Base-by-base conservation (phyloP, 176 grass and related monocot species). In the Oryza australiensis region DNA sequence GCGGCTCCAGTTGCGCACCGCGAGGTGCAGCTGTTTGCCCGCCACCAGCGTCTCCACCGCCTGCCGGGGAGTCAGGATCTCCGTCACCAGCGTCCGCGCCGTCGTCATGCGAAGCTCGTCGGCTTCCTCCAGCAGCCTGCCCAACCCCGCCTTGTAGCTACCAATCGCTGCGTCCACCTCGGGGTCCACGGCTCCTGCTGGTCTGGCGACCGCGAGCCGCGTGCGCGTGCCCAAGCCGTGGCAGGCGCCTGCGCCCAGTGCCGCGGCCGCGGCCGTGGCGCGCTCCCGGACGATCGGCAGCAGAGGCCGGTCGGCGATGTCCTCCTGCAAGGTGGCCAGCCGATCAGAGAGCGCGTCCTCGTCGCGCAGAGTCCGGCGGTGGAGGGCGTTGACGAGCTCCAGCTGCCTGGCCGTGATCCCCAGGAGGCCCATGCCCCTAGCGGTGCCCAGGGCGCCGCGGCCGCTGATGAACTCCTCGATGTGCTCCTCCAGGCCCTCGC, bases 1-100 rank as follows among this genome's bases (percentile, higher is more conserved):
- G 7, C 62, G 59, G 86, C 84, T 88, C 91, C 89, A 97, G 1
- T 90, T 66, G 7, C 86, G 85, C 53, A 92, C 49, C 1, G 84
- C 70, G 51, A 94, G 82, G 41, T 97, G 82, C 77, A 97, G 82
- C 66, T 90, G 94, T 87, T 97, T 97, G 43, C 8, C 87, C 0
- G 84, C 84, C 27, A 80, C 28, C 10, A 94, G 91, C 75, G 85
- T 77, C 75, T 94, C 89, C 81, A 94, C 82, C 26, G 89, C 91
- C 80, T 97, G 89, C 30, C 65, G 74, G 22, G 94, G 68, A 24
- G 65, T 88, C 76, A 97, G 70, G 70, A 97, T 94, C 63, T 87
- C 80, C 65, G 26, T 80, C 22, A 57, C 71, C 62, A 97, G 35
- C 13, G 14, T 35, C 68, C 83, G 81, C 33, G 51, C 38, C 37